Base-by-base conservation (phyloP, 1,284 basidiomycete species). In the Puccinia horiana region DNA sequence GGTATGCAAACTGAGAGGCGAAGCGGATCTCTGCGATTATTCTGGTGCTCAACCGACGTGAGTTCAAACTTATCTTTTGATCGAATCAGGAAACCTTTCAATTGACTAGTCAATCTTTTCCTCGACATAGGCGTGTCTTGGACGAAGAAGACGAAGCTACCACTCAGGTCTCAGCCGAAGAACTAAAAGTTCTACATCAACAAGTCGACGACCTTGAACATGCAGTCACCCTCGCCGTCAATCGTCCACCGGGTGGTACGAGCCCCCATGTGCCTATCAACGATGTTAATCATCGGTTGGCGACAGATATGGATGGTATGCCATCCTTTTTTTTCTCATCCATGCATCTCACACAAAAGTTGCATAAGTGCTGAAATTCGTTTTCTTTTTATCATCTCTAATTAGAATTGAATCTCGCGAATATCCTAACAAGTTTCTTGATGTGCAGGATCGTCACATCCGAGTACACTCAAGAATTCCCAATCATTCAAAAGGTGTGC, bases 1-100 rank as follows among this genome's bases (percentile, higher is more conserved):
- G 32, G 73, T 82, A 63, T 82, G 81, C 37, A 82, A 82, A 67
- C 54, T 82, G 12, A 52, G 81, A 56, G 74, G 81, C 29, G 81
- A 82, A 58, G 81, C 73, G n/a, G 81, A 82, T 61, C 42, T 82
- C 2, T 82, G 81, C 54, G 74, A 82, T 70, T 82, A 82, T 61
- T 75, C 70, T 69, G 65, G 65, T 44, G 65, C 65, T 4, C 65
- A 69, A 47, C 65, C 65, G 23, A 69, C 65, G 65, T 69, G 65
- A 42, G 65, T 47, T 35, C 20, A 18, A 4, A 58, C 56, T 54
- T 26, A 32, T 26, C 4, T 40, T 42, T 32, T 29, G 32, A 61
- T 29, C 11, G 11, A 61, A 12, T 61, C 12, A 16, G 32, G 18
- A 42, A 11, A 32, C 8, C 18, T 42, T 16, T 37, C 14, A 69